Base-by-base conservation (phyloP, 2,329 filamentous ascomycete species). In the Hymenoscyphus occultus region DNA sequence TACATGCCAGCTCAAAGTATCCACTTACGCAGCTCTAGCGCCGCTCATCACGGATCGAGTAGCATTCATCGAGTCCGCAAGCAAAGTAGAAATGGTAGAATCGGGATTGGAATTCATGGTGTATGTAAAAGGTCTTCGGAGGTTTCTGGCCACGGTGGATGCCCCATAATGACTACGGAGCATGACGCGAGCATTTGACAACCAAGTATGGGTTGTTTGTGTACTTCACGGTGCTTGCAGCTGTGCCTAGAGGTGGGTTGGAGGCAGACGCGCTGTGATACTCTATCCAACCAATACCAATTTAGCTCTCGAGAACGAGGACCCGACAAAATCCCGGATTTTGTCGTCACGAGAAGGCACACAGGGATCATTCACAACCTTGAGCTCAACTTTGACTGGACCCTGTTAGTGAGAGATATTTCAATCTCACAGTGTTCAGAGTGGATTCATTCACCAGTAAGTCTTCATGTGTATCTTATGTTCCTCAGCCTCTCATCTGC, bases 101-200 rank as follows among this genome's bases (percentile, higher is more conserved):
- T 66, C 65, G 14, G 59, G 66, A 31, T 71, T 65, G 54, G 64
- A 65, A 35, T 13, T 65, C 64, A 72, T 72, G 54, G 63, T 70
- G 39, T 57, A 63, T 54, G 68, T 64, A 65, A 70, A 62, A 22
- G 68, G 68, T 69, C 68, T 65, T 65, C 67, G 67, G 68, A 73
- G 65, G 62, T 67, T 65, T 61, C 71, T 72, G 59, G 67, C 67
- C 69, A 74, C 54, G 69, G 70, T 71, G 67, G 71, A 72, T 72
- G 72, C 75, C 68, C 76, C 76, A 78, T 77, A 65, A 63, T 72
- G 69, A 60, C 74, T 66, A 67, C 65, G 67, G 68, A 73, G 73
- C 75, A 77, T 77, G 72, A 73, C 74, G 68, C 65, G 69, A 69
- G 62, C 59, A 67, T 62, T 28, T 31, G 61, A 58, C 58, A 48